phyloP scores from a whole-genome alignment of 345 rosid genomes.

The Streptanthus diversifolius region DNA sequence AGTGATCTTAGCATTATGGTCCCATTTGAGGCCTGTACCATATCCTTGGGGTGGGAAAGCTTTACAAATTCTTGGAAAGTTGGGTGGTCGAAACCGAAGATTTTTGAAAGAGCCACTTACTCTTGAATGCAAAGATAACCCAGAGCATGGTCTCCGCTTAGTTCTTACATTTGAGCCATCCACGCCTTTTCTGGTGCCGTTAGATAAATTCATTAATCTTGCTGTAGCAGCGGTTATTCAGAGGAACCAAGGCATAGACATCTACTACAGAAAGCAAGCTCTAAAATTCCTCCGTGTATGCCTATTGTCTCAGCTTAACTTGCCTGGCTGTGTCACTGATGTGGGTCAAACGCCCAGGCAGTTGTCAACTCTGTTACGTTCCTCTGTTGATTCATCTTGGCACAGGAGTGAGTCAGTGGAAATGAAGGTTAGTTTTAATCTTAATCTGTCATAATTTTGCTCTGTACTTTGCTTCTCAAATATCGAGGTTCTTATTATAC shows the following conservation, averaged over 20 bases:
- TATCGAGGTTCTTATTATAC: not conserved
- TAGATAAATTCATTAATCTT: constrained; percentile 91
- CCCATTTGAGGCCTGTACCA: constrained; percentile 89
- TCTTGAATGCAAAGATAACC: constrained; percentile 97
- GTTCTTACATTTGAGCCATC: constrained; percentile 96
- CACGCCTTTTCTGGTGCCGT: constrained; percentile 89
- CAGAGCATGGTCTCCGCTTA: constrained; percentile 95
- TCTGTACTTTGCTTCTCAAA: constrained; percentile 9
- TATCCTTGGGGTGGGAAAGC: constrained; percentile 95
- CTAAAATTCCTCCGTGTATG: constrained; percentile 85
- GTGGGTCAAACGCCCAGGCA: constrained; percentile 61
- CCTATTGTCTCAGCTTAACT: constrained; percentile 85
- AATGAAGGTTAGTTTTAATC: constrained; percentile 59
- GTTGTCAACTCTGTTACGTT: constrained; percentile 62
- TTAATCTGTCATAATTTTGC: constrained; percentile 11
- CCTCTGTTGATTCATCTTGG: constrained; percentile 63
- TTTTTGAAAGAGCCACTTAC: constrained; percentile 96
- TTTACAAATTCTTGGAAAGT: constrained; percentile 91
- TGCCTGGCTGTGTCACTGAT: constrained; percentile 84
- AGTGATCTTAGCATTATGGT: constrained; percentile 96
- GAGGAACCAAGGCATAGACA: constrained; percentile 58
- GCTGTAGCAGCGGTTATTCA: constrained; percentile 87
- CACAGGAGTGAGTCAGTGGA: constrained; percentile 75
- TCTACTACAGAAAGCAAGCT: constrained; percentile 87
- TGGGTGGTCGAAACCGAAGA: constrained; percentile 97